Conservation (phyloP, 2,329 filamentous ascomycete species). For the Lachnellula hyalina region DNA sequence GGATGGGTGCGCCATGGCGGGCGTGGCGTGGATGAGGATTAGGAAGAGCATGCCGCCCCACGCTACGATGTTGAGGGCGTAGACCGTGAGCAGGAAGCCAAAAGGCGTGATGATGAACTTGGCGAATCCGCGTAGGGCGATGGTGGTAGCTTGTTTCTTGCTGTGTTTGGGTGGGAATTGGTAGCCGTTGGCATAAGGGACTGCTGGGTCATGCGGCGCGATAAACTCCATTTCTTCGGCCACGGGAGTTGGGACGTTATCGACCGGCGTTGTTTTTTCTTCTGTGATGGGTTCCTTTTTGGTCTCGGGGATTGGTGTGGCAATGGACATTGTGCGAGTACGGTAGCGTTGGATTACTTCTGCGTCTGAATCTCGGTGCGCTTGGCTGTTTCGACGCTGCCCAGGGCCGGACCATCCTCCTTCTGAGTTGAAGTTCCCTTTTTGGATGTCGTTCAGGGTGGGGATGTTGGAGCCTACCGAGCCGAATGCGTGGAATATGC, state of each 20-base stretch:
- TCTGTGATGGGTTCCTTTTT: neutral
- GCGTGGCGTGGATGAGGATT: slow-evolving; percentile 66
- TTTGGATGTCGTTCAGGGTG: slow-evolving; percentile 18
- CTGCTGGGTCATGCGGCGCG: slow-evolving; percentile 14
- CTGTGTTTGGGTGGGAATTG: slow-evolving; percentile 40
- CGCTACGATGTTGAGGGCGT: slow-evolving; percentile 74
- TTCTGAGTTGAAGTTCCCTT: slow-evolving; percentile 15
- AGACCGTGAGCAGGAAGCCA: slow-evolving; percentile 72
- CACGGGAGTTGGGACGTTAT: slow-evolving; percentile 5
- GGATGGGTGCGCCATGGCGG: slow-evolving; percentile 59
- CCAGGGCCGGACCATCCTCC: slow-evolving; percentile 18
- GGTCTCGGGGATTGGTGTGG: neutral
- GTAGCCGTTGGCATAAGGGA: slow-evolving; percentile 20
- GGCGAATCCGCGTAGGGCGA: slow-evolving; percentile 56
- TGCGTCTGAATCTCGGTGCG: slow-evolving; percentile 14
- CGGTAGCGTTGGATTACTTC: slow-evolving; percentile 8
- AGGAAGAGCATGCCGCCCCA: slow-evolving; percentile 90
- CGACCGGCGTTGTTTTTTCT: slow-evolving; percentile 1
- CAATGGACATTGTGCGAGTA: slow-evolving; percentile 10
- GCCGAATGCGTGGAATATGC: slow-evolving; percentile 22
- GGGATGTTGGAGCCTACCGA: slow-evolving; percentile 18
- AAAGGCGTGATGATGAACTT: slow-evolving; percentile 66
- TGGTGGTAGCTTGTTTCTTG: slow-evolving; percentile 50
- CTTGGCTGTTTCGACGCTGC: slow-evolving; percentile 18
- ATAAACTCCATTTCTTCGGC: slow-evolving; percentile 4